A percentile compares a stretch with the other conserved stretches of the same genome.
These are phyloP conservation scores for Cyamopsis tetragonoloba DNA, from an alignment of 306 rosid species.

Conservation along the genomic window DNA sequence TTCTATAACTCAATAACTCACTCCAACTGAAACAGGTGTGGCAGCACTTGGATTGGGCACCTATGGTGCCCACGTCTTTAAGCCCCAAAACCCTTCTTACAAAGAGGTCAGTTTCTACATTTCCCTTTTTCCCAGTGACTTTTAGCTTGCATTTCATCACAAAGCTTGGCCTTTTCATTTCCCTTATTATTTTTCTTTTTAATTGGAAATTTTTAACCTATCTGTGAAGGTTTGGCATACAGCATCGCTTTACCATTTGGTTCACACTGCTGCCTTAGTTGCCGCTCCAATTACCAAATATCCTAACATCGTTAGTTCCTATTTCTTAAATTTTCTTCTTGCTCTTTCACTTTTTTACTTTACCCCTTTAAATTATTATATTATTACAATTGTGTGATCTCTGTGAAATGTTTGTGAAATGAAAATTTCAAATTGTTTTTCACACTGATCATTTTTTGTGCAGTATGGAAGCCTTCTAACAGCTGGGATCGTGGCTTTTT, in stretches of 20 bases:
- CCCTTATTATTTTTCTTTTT: background rate
- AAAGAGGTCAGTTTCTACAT: constrained; percentile 45
- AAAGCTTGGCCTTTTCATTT: background rate
- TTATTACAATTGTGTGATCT: background rate
- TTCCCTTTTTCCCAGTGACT: background rate
- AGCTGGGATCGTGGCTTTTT: constrained; percentile 78
- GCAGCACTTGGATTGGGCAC: constrained; percentile 90
- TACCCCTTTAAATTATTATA: background rate
- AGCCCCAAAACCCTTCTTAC: constrained; percentile 74
- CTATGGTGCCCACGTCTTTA: constrained; percentile 83
- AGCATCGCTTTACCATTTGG: constrained; percentile 90
- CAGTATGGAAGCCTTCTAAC: constrained; percentile 95
- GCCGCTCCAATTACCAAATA: constrained; percentile 69
- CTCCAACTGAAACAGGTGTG: constrained; percentile 49
- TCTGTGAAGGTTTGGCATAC: constrained; percentile 85
- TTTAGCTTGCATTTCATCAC: constrained; percentile 14
- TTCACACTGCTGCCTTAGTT: constrained; percentile 83
- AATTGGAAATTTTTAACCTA: background rate
- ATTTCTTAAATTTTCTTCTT: background rate
- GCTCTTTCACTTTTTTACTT: background rate
- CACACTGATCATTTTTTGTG: background rate
- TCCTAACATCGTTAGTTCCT: constrained; percentile 72
- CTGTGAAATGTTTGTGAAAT: background rate
- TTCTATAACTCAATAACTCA: background rate
- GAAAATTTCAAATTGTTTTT: background rate